These are phyloP conservation scores for Purshia tridentata DNA, from an alignment of 306 rosid species.

Conservation along the genomic window DNA sequence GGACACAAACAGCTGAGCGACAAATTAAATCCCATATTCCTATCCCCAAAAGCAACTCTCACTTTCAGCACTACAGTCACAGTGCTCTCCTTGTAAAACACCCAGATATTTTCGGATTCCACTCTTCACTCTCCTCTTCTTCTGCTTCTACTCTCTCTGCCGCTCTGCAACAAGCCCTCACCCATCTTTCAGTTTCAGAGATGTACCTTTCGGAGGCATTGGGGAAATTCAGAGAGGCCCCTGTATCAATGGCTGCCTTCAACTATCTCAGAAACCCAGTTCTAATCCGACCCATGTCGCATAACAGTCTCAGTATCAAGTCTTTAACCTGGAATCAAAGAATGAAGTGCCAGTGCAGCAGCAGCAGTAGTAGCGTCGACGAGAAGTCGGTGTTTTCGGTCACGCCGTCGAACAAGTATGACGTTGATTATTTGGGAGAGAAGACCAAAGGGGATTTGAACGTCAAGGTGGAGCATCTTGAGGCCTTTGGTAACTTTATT, in stretches of 20 bases:
- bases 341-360: constrained; percentile 11
- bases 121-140: background rate
- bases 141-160: background rate
- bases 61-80: background rate
- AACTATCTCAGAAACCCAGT: constrained; percentile 1
- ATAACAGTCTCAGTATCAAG: background rate
- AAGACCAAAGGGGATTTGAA: constrained; percentile 97
- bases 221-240: background rate
- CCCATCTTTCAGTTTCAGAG: background rate
- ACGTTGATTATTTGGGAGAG: constrained; percentile 86
- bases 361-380: constrained; percentile 33
- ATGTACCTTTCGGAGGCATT: constrained; percentile 41
- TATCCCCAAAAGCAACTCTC: constrained; percentile 5
- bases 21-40: background rate
- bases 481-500: constrained; percentile 56
- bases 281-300: constrained; percentile 21
- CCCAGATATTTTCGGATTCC: constrained; percentile 7
- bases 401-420: constrained; percentile 58
- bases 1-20: background rate
- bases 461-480: constrained; percentile 66
- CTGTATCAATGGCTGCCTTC: constrained; percentile 9
- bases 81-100: no score
- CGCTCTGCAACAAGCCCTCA: background rate
- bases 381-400: constrained; percentile 63
- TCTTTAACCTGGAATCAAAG: constrained; percentile 4